Evolutionary conservation across 129 eudicot species (phyloP).

Genomic region (Apium graveolens): DNA sequence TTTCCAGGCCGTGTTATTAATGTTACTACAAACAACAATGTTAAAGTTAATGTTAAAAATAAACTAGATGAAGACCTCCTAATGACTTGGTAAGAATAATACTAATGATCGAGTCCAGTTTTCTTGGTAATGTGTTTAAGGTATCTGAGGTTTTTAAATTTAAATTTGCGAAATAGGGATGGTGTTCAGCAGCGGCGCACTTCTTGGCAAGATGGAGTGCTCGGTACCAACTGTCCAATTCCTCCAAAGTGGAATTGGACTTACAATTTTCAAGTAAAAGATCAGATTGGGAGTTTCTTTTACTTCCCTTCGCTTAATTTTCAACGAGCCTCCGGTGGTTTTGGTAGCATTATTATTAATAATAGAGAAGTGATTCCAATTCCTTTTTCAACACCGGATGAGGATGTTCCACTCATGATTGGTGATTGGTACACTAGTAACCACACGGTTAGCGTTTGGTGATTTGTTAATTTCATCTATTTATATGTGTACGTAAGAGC

Average conservation of each 20-base stretch:
- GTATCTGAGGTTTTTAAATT: slow-evolving; percentile 11
- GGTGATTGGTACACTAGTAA: slow-evolving; percentile 90
- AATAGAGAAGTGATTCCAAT: slow-evolving; percentile 52
- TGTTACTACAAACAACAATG: slow-evolving; percentile 86
- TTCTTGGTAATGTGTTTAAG: background rate
- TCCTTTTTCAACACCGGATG: slow-evolving; percentile 78
- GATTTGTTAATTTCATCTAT: background rate
- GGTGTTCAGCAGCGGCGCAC: slow-evolving; percentile 67
- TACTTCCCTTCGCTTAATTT: slow-evolving; percentile 90
- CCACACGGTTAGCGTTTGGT: slow-evolving; percentile 70
- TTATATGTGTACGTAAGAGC: background rate
- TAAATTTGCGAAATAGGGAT: slow-evolving; percentile 48
- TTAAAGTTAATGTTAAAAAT: slow-evolving; percentile 75
- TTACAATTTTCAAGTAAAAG: slow-evolving; percentile 84
- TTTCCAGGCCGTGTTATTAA: slow-evolving; percentile 86
- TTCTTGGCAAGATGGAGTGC: slow-evolving; percentile 92
- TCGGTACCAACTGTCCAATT: slow-evolving; percentile 90
- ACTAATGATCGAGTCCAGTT: background rate
- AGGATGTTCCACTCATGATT: slow-evolving; percentile 59
- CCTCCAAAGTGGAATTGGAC: slow-evolving; percentile 99
- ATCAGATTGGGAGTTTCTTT: slow-evolving; percentile 90
- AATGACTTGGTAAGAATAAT: slow-evolving; percentile 56
- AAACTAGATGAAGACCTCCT: slow-evolving; percentile 75
- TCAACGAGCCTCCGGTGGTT: slow-evolving; percentile 89
- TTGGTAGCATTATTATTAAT: slow-evolving; percentile 60